phyloP scores from a whole-genome alignment of 78 protist genomes.

The Emiliania huxleyi region DNA sequence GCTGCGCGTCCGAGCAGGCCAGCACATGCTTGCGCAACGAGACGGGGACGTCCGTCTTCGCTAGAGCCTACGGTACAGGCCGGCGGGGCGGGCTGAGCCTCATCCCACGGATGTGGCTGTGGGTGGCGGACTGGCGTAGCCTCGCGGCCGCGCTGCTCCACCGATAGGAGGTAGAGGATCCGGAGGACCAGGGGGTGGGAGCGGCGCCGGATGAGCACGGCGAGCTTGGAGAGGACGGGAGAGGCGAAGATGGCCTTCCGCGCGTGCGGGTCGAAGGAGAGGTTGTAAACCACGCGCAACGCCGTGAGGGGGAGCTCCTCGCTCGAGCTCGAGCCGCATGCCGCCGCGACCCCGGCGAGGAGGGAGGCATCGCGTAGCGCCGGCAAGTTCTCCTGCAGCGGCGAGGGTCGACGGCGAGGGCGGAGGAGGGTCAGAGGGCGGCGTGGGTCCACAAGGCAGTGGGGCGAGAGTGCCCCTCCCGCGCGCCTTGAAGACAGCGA shows the following conservation, averaged over 20 bases:
- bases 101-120: too few relatives aligned
- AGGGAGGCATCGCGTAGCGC: background rate
- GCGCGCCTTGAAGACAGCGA: too few relatives aligned
- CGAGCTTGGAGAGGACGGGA: background rate
- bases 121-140: too few relatives aligned
- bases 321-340: background rate
- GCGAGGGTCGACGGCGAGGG: too few relatives aligned
- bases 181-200: conserved; percentile 4
- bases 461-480: too few relatives aligned
- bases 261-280: conserved; percentile 21
- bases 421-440: too few relatives aligned
- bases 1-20: background rate
- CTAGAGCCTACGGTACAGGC: too few relatives aligned
- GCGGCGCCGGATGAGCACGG: background rate
- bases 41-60: background rate
- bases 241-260: background rate
- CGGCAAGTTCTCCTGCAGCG: conserved; percentile 21
- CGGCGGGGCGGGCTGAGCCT: too few relatives aligned
- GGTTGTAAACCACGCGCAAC: conserved; percentile 29
- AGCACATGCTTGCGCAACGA: background rate
- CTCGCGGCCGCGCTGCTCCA: background rate
- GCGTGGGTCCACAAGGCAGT: too few relatives aligned
- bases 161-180: conserved; percentile 27
- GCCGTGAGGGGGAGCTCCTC: background rate
- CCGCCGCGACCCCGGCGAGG: background rate